A percentile compares a stretch with the other conserved stretches of the same genome.
Conservation (phyloP, 1,284 basidiomycete species). For the Cystobasidium slooffiae region DNA sequence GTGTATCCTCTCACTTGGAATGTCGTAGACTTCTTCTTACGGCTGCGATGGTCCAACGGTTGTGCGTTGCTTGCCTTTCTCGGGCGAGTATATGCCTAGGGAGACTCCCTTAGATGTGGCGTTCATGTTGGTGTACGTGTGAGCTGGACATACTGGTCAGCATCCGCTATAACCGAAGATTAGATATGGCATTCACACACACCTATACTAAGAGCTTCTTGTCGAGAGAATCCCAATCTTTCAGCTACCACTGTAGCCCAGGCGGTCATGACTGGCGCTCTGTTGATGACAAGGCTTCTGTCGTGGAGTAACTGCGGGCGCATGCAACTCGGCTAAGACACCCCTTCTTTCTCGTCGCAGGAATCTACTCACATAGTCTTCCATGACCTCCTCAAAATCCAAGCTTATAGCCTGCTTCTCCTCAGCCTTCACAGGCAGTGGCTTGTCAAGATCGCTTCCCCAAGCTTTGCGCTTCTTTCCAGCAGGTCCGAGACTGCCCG, state of each 20-base stretch:
- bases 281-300: slow-evolving; percentile 75
- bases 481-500: slow-evolving; percentile 44
- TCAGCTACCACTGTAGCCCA: slow-evolving; percentile 88
- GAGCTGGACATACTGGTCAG: slow-evolving; percentile 63
- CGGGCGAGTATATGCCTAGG: slow-evolving; percentile 70
- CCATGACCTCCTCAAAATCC: slow-evolving; percentile 71
- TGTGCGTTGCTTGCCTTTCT: slow-evolving; percentile 62
- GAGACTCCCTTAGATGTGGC: slow-evolving; percentile 80
- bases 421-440: slow-evolving; percentile 63
- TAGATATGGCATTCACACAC: slow-evolving; percentile 36
- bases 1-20: too few relatives aligned
- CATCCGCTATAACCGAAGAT: not conserved
- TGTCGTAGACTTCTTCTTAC: too few relatives aligned
- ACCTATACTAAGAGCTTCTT: slow-evolving; percentile 90
- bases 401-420: slow-evolving; percentile 65
- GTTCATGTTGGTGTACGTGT: slow-evolving; percentile 90
- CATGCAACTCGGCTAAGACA: not conserved
- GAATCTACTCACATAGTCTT: slow-evolving; percentile 65
- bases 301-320: slow-evolving; percentile 63
- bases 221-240: slow-evolving; percentile 77
- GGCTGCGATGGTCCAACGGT: slow-evolving; percentile 78
- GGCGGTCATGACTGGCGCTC: slow-evolving; percentile 90
- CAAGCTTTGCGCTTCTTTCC: slow-evolving; percentile 30
- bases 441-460: slow-evolving; percentile 63
- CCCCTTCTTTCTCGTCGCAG: not conserved